phyloP scores from a whole-genome alignment of 306 rosid species.

The Fragaria ananassa region DNA sequence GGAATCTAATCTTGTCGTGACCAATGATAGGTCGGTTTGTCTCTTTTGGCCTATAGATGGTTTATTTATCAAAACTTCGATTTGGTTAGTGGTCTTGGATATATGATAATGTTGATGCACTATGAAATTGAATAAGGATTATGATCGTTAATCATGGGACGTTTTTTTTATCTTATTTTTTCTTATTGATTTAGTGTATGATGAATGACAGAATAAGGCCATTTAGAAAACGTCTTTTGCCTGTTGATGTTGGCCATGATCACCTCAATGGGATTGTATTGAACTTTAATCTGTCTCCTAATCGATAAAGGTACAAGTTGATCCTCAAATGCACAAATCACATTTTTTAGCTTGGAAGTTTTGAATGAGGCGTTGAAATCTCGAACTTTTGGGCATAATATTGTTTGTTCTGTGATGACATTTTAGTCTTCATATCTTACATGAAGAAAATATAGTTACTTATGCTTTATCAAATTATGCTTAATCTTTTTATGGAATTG shows the following conservation, averaged over 20 bases:
- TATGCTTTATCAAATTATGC: no score
- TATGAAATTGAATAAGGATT: background rate
- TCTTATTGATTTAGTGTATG: background rate
- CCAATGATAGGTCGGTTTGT: conserved; percentile 1
- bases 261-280: background rate
- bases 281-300: background rate
- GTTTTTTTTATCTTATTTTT: no score
- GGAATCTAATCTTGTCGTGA: background rate
- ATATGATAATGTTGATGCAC: background rate
- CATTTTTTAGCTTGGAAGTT: no score
- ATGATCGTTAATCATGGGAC: background rate
- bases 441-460: no score
- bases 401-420: no score
- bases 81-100: background rate
- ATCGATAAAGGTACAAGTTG: background rate
- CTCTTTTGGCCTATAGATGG: background rate
- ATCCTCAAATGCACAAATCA: no score
- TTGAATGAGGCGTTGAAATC: no score
- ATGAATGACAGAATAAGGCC: background rate
- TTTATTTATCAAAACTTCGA: background rate
- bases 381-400: no score
- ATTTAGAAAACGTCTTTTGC: background rate
- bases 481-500: no score
- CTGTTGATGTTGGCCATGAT: background rate
- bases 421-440: no score